phyloP scores from a whole-genome alignment of 208 protist genomes.

The Leishmania gerbilli region DNA sequence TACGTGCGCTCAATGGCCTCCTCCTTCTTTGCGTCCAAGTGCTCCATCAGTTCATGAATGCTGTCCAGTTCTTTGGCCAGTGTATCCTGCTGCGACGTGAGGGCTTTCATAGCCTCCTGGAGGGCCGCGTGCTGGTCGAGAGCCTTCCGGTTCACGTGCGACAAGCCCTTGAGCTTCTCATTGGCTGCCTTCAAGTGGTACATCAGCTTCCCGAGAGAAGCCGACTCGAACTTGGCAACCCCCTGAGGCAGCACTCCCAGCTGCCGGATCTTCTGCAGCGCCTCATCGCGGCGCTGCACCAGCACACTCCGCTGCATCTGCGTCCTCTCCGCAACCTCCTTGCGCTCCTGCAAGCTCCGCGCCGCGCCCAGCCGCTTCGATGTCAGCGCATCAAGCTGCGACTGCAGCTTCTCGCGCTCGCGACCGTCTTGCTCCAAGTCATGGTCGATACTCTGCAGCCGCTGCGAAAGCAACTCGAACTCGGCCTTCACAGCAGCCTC shows the following conservation, averaged over 20 bases:
- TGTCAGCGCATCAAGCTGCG: conserved; percentile 48
- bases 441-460: conserved; percentile 46
- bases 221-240: conserved; percentile 24
- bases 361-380: conserved; percentile 38
- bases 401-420: conserved; percentile 51
- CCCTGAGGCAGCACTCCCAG: conserved; percentile 88
- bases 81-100: conserved; percentile 79
- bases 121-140: conserved; percentile 97
- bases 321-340: conserved; percentile 56
- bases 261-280: conserved; percentile 88
- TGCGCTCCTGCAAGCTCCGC: conserved; percentile 57
- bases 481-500: conserved; percentile 57
- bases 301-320: conserved; percentile 72
- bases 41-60: conserved; percentile 95
- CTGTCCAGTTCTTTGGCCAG: conserved; percentile 82
- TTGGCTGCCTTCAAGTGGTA: conserved; percentile 75
- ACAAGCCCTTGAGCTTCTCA: conserved; percentile 88
- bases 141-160: conserved; percentile 99
- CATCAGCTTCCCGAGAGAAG: conserved; percentile 84
- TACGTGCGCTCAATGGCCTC: conserved; percentile 98
- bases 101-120: conserved; percentile 81
- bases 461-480: conserved; percentile 41
- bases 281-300: conserved; percentile 86
- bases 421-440: conserved; percentile 42
- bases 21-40: conserved; percentile 97